Conservation (phyloP, 2,329 filamentous ascomycete genomes). For the Talaromyces sp. region DNA sequence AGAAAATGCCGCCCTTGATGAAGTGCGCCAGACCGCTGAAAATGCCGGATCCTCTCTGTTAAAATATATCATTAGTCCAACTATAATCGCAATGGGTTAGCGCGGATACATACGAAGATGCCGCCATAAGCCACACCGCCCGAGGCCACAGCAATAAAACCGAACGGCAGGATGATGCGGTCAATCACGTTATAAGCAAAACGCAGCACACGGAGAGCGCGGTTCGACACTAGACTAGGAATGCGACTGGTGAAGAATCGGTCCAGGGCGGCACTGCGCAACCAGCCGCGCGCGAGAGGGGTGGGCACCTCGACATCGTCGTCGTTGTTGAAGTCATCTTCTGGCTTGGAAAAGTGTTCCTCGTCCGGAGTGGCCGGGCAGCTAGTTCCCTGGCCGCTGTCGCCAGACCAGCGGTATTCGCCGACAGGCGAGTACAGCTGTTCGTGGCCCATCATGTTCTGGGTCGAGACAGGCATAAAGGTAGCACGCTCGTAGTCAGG, state of each 20-base stretch:
- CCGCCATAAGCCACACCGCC: slow-evolving; percentile 74
- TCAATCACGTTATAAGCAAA: slow-evolving; percentile 65
- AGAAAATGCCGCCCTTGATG: slow-evolving; percentile 91
- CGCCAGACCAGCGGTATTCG: slow-evolving; percentile 58
- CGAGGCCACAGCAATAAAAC: slow-evolving; percentile 65
- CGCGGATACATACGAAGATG: slow-evolving; percentile 64
- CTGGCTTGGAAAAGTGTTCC: slow-evolving; percentile 44
- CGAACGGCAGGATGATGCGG: slow-evolving; percentile 69
- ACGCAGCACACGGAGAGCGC: slow-evolving; percentile 54
- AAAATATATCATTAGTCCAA: slow-evolving; percentile 6
- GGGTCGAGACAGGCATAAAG: slow-evolving; percentile 59
- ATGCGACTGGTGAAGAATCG: slow-evolving; percentile 51
- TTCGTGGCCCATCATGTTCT: slow-evolving; percentile 50
- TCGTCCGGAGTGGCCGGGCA: slow-evolving; percentile 59
- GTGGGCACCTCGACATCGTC: slow-evolving; percentile 36
- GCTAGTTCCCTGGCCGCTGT: slow-evolving; percentile 70
- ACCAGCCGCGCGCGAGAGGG: slow-evolving; percentile 30
- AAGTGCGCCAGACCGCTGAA: slow-evolving; percentile 89
- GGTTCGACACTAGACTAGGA: slow-evolving; percentile 51
- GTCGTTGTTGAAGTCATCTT: slow-evolving; percentile 28
- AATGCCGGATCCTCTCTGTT: slow-evolving; percentile 60
- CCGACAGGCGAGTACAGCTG: slow-evolving; percentile 36
- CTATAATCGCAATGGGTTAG: no score
- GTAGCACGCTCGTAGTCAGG: slow-evolving; percentile 47
- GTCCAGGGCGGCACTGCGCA: slow-evolving; percentile 43